Base-by-base conservation (phyloP, 78 protist genomes). In the Dictyostelium intermedium region DNA sequence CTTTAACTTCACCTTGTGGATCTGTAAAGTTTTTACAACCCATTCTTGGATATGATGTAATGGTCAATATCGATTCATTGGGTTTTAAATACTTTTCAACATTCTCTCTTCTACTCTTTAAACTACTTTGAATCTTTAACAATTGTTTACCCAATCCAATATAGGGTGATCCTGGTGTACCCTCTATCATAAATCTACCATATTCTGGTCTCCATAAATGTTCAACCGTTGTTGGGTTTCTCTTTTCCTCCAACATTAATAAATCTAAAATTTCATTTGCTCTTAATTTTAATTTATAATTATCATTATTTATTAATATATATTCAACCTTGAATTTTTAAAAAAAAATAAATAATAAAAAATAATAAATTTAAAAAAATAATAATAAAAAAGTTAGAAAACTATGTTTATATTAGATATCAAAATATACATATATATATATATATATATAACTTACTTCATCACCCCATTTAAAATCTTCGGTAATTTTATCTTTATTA, bases 171-270 rank as follows among this genome's bases (percentile, higher is more conserved):
- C 96, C 97, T 25, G 99, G 99, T 10, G 99, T 98, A 80, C 98
- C 98, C 73, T 98, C 99, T 16, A 98, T 82, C 99, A 98, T 98
- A 84, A 86, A 97, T 23, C 92, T 45, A 20, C 98, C 99, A 45
- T 98, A 98, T 84, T 98, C 99, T 30, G 99, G 99, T 78, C 96
- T 87, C 99, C 99, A 98, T 20, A 95, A 83, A 16, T 73, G 81
- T n/a, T 93, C 84, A 45, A 82, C 91, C 63, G 76, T 74, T 18
- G 60, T 35, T 60, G 85, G 87, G 43, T 72, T 86, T 27, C n/a
- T 34, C 50, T 77, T 82, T 72, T 94, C 95, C 23, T 87, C 91
- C 20, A n/a, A 32, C 45, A 82, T 77, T 27, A 94, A 60, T 25
- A 11, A 14, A 56, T 78, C 93, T 37, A 96, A 30, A 16, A 97